These are phyloP conservation scores for Citrullus colocynthis DNA, from an alignment of 306 rosid genomes.

Conservation along the genomic window DNA sequence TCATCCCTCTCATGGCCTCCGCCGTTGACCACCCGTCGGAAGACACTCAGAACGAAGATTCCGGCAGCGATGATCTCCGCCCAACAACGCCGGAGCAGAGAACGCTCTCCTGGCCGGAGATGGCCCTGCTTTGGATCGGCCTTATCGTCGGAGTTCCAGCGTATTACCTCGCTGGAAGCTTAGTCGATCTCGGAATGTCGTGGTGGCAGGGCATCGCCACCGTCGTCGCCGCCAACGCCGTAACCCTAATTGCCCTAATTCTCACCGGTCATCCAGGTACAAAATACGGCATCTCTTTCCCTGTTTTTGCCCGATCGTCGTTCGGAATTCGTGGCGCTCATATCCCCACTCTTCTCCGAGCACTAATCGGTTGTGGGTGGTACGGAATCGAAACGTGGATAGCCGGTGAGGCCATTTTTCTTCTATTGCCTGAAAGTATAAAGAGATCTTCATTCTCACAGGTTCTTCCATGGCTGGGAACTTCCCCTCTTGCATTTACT, in stretches of 20 bases:
- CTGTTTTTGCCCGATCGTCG: slow-evolving; percentile 69
- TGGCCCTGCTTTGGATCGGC: slow-evolving; percentile 70
- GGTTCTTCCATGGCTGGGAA: slow-evolving; percentile 55
- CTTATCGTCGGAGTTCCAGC: slow-evolving; percentile 90
- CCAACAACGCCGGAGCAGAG: slow-evolving; percentile 48
- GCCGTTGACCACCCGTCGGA: neutral
- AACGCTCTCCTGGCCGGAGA: slow-evolving; percentile 51
- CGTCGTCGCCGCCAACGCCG: slow-evolving; percentile 50
- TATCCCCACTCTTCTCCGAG: slow-evolving; percentile 64
- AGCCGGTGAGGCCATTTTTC: slow-evolving; percentile 78
- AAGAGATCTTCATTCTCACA: slow-evolving; percentile 23
- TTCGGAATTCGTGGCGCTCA: slow-evolving; percentile 86
- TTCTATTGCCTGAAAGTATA: slow-evolving; percentile 46
- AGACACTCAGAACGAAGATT: neutral
- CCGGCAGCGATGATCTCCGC: slow-evolving; percentile 57
- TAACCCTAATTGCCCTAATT: slow-evolving; percentile 42
- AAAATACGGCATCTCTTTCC: slow-evolving; percentile 73
- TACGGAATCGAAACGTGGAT: slow-evolving; percentile 96
- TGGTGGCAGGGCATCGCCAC: slow-evolving; percentile 97
- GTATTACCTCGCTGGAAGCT: slow-evolving; percentile 75
- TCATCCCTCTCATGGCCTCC: neutral
- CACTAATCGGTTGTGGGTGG: slow-evolving; percentile 93
- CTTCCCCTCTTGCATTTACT: slow-evolving; percentile 68
- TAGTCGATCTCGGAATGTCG: slow-evolving; percentile 91
- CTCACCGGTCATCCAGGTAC: slow-evolving; percentile 80